A percentile compares a stretch with the other conserved stretches of the same genome.
phyloP scores from a whole-genome alignment of 768 basidiomycete species.

The Mycena pura region DNA sequence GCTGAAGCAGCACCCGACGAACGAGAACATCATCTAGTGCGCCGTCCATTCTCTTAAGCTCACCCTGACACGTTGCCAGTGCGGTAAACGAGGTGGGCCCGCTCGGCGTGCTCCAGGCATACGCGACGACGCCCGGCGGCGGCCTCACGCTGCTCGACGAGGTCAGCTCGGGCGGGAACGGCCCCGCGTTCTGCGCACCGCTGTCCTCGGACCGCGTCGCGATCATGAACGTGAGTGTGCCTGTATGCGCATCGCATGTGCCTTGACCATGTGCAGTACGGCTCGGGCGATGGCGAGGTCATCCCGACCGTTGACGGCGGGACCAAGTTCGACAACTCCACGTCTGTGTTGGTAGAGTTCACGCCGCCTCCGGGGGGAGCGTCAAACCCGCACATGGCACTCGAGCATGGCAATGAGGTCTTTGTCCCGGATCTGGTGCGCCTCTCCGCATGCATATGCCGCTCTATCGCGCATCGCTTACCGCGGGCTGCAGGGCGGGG shows the following conservation, averaged over 20 bases:
- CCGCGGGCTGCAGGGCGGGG: constrained; percentile 42
- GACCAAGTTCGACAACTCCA: constrained; percentile 29
- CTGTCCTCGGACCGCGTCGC: constrained; percentile 49
- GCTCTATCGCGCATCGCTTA: background rate
- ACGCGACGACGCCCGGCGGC: constrained; percentile 40
- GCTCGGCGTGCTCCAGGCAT: constrained; percentile 43
- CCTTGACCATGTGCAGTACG: constrained; percentile 40
- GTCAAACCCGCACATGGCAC: constrained; percentile 53
- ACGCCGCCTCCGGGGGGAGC: constrained; percentile 36
- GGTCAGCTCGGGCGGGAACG: constrained; percentile 41
- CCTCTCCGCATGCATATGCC: background rate
- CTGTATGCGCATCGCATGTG: background rate
- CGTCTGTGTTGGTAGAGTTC: constrained; percentile 43
- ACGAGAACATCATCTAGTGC: constrained; percentile 16
- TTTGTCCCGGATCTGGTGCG: constrained; percentile 54
- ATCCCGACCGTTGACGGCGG: constrained; percentile 38
- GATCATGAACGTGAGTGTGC: constrained; percentile 43
- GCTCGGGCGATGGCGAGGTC: constrained; percentile 46
- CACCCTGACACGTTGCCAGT: no score
- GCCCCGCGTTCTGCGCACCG: constrained; percentile 42
- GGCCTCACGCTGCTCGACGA: constrained; percentile 40
- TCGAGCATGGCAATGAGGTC: constrained; percentile 45
- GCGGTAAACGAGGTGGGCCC: constrained; percentile 44
- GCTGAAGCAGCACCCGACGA: constrained; percentile 7
- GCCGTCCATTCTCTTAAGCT: no score